Evolutionary conservation across 2,329 filamentous ascomycete species (phyloP), one percentile per base, ranked within the genome.

Genomic region (Microcyclosporella mali): DNA sequence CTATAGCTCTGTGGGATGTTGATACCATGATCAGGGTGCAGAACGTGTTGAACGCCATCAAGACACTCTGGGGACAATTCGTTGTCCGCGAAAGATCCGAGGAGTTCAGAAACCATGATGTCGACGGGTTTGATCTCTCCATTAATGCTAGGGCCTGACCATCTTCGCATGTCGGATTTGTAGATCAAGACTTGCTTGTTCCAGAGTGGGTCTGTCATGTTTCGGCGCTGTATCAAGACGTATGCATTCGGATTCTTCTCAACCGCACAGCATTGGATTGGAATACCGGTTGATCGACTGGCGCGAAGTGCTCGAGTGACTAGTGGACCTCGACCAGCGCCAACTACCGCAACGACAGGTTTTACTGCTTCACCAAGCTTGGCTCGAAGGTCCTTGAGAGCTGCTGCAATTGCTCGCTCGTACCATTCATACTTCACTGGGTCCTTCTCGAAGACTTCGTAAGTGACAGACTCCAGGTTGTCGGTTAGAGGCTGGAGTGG

Each of bases 181-280:
- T 97, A 83, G 25, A 98, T 79, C 1, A 82, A 89, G 15, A 95
- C 90, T 40, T 76, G 77, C 16, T 82, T 80, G 44, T 72, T 75
- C 92, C 92, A 98, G n/a, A 68, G 61, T 1, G 56, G 52, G 33
- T 81, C 74, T 14, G 75, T 78, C 51, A 82, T 74, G 59, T 97
- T 97, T 60, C 94, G 88, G 17, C 86, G 78, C 49, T 95, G 81
- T 2, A 98, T 78, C 52, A 95, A 82, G 6, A 98, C 89, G 62
- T 90, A 97, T 1, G 92, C 92, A 60, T 98, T 97, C 3, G 88
- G 92, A 66, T 98, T 98, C 75, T 98, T 98, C 67, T 98, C 92
- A 3, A 98, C 80, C 0, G 87, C 92, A 81, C 88, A 97, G 34
- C 94, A 77, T 54, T 89, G 82, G 38, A 97, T 84, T 15, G 80